phyloP scores from a whole-genome alignment of 2,329 filamentous ascomycete species.

The Blumeria graminis region DNA sequence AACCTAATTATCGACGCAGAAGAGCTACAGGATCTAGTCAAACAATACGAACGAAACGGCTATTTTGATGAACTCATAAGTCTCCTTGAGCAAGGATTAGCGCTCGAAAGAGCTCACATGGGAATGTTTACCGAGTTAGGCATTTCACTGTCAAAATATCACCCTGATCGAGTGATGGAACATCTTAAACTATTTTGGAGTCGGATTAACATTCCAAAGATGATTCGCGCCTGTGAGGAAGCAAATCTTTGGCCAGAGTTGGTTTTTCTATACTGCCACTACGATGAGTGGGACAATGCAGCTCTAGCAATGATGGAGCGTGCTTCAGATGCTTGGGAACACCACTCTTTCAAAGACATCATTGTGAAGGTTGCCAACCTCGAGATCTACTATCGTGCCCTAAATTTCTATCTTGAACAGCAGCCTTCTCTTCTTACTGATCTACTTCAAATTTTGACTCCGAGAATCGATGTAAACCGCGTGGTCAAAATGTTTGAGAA shows the following conservation, averaged over 20 bases:
- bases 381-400: constrained; percentile 93
- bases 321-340: constrained; percentile 93
- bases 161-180: constrained; percentile 91
- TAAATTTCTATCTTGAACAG: constrained; percentile 95
- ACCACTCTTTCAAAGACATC: constrained; percentile 98
- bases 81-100: constrained; percentile 81
- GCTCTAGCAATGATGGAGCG: constrained; percentile 95
- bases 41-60: constrained; percentile 88
- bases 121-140: constrained; percentile 90
- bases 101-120: constrained; percentile 63
- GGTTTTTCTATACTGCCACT: constrained; percentile 94
- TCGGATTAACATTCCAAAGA: constrained; percentile 91
- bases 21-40: constrained; percentile 75
- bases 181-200: constrained; percentile 98
- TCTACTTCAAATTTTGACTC: constrained; percentile 70
- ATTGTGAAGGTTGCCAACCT: constrained; percentile 93
- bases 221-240: constrained; percentile 81
- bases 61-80: constrained; percentile 97
- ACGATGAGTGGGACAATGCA: constrained; percentile 95
- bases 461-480: constrained; percentile 89
- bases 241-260: constrained; percentile 93
- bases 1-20: constrained; percentile 96
- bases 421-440: constrained; percentile 93
- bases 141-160: constrained; percentile 81
- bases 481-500: constrained; percentile 99